Evolutionary conservation across 148 eudicot species (phyloP), one percentile per base, ranked within the genome.

Genomic region (Linanthus parryae): DNA sequence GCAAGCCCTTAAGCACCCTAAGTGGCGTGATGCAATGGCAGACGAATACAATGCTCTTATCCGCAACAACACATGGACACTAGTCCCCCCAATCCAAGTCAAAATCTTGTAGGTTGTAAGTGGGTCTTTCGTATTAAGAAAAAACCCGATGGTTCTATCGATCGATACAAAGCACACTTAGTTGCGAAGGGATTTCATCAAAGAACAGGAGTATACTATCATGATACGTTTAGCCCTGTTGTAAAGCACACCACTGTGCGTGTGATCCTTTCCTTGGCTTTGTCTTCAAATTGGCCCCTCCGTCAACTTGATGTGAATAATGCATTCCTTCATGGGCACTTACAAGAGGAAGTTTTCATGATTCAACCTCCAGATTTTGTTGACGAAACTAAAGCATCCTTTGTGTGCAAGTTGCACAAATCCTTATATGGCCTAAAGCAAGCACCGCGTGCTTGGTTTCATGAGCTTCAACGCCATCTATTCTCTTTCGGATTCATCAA

Each of bases 141-240:
- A 7, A 15, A 9, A 4, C 44, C 26, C 36, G 57, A 53, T 53
- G 44, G 57, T n/a, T n/a, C n/a, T n/a, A n/a, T n/a, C 30, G 38
- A 31, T n/a, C 38, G 28, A 22, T 30, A 50, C 25, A 17, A 54
- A 23, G 14, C 20, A 38, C 35, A 26, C 25, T 18, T 34, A 9
- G 44, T 39, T 38, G 58, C 23, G 25, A 37, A 39, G 20, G 58
- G 58, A 10, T 54, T 54, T 15, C 22, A 21, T 15, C 58, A 54
- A 54, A 22, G 27, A n/a, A 31, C 45, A 0, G 23, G 58, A 23
- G 16, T 54, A n/a, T 45, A 38, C 47, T 40, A 54, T 40, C 21
- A n/a, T n/a, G 12, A 50, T 16, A 50, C 39, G 10, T 50, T 50
- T 14, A 50, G 23, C 25, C 54, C 25, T n/a, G n/a, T n/a, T n/a